These are phyloP conservation scores for Rubia balearica DNA, from an alignment of 305 asterid genomes.

Conservation along the genomic window DNA sequence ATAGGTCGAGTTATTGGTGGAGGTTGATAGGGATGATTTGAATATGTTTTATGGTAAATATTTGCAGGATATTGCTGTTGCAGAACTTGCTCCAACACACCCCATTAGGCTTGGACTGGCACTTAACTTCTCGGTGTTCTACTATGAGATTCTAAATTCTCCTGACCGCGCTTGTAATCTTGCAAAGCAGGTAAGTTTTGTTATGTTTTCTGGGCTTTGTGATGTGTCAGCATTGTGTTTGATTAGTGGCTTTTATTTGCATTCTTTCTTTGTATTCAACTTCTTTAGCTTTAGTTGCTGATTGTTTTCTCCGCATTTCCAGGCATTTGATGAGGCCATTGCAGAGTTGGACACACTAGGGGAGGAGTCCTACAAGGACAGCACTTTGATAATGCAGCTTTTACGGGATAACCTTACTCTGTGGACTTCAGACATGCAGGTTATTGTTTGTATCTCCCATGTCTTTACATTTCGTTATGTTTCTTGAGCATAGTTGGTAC, in stretches of 20 bases:
- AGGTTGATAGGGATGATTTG: neutral
- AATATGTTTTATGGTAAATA: neutral
- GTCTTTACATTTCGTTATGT: neutral
- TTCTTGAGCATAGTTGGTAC: neutral
- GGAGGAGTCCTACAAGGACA: conserved; percentile 39
- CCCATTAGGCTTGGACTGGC: conserved; percentile 86
- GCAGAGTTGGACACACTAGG: conserved; percentile 38
- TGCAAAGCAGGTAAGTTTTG: conserved; percentile 63
- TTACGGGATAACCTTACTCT: conserved; percentile 37
- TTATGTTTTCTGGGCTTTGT: neutral
- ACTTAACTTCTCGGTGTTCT: conserved; percentile 84
- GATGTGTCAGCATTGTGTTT: neutral
- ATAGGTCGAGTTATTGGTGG: neutral
- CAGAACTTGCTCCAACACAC: conserved; percentile 80
- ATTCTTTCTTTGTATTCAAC: neutral
- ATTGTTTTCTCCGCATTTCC: neutral
- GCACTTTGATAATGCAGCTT: conserved; percentile 42
- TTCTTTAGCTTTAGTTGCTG: neutral
- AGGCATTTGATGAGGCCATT: conserved; percentile 43
- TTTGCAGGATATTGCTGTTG: conserved; percentile 61
- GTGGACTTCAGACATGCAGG: conserved; percentile 43
- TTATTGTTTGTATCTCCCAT: neutral
- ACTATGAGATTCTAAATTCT: conserved; percentile 76
- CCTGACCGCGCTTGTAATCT: conserved; percentile 85
- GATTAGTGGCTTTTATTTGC: neutral